Conservation (phyloP, 306 rosid species). For the Acacia melanoxylon region DNA sequence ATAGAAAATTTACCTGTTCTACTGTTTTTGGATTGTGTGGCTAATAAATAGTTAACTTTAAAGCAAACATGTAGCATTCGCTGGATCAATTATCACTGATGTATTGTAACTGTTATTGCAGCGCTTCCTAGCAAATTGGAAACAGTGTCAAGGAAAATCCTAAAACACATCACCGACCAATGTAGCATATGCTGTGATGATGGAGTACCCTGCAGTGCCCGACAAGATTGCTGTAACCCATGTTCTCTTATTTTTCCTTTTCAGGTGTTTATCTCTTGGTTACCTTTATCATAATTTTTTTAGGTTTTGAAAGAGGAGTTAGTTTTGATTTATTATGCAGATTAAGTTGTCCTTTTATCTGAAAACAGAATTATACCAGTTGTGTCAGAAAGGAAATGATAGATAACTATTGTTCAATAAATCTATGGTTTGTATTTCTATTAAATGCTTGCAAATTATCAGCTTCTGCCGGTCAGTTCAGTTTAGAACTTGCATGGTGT, state of each 20-base stretch:
- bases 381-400: background rate
- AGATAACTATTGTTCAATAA: background rate
- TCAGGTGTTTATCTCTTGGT: slow-evolving; percentile 60
- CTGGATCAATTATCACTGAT: slow-evolving; percentile 31
- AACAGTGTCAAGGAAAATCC: slow-evolving; percentile 67
- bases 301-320: background rate
- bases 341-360: background rate
- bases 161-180: slow-evolving; percentile 81
- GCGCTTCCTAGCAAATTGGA: slow-evolving; percentile 86
- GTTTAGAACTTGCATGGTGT: background rate
- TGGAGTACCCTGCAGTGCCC: slow-evolving; percentile 87
- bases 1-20: slow-evolving; percentile 7
- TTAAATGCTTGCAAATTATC: background rate
- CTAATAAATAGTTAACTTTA: background rate
- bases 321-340: background rate
- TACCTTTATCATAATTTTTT: background rate
- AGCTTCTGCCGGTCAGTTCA: background rate
- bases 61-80: slow-evolving; percentile 23
- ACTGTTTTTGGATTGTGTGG: background rate
- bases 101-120: slow-evolving; percentile 44
- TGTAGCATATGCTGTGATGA: slow-evolving; percentile 95
- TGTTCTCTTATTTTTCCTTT: slow-evolving; percentile 93
- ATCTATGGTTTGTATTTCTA: background rate
- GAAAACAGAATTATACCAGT: slow-evolving; percentile 8
- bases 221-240: slow-evolving; percentile 86